Evolutionary conservation across 1,139 yeast genomes (phyloP), one percentile per base, ranked within the genome.

Genomic region (Suhomyces panamericanus): DNA sequence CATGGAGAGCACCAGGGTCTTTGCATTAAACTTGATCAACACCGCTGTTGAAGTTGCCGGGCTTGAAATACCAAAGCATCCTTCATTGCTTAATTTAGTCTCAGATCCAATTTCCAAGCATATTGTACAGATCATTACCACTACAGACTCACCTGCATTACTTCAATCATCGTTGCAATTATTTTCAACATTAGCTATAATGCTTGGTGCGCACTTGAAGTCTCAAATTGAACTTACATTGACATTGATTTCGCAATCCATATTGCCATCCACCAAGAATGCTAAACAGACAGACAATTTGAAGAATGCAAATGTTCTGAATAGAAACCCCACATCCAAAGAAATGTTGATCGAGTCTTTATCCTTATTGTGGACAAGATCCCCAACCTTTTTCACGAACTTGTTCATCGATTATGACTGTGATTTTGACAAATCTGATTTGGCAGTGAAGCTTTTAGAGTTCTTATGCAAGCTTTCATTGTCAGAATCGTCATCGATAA

Each of bases 371-470:
- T 86, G 95, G 95, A 80, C 89, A 4, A 79, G 96, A 49, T 81
- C 88, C 0, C 95, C 96, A 1, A 69, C 79, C 4, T 85, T 89
- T 49, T 90, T 91, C 63, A 80, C 91, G 11, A 78, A 81, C 39
- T 65, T 90, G 34, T 93, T 87, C 60, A 83, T 87, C 44, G 85
- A 85, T 47, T 95, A 83, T 60, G 99, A 95, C 64, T 93, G 98
- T 65, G 95, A 90, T 59, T 84, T 90, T 52, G 96, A 90, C 51
- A 80, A 95, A 52, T 77, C 86, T 1, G 97, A 95, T 62, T 67
- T 95, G 47, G 77, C 95, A n/a, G 78, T 77, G 20, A 80, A 80
- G 36, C 69, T 87, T 24, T 64, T 93, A 41, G 85, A 85, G 39
- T 80, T 85, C 44, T 73, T 95, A 43, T 83, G 96, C 49, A 78